Percentiles rank a stretch among this genome's conserved stretches.
These are phyloP conservation scores for Chytridium lagenaria DNA, from an alignment of 371 early-diverging fungal species.

Conservation along the genomic window DNA sequence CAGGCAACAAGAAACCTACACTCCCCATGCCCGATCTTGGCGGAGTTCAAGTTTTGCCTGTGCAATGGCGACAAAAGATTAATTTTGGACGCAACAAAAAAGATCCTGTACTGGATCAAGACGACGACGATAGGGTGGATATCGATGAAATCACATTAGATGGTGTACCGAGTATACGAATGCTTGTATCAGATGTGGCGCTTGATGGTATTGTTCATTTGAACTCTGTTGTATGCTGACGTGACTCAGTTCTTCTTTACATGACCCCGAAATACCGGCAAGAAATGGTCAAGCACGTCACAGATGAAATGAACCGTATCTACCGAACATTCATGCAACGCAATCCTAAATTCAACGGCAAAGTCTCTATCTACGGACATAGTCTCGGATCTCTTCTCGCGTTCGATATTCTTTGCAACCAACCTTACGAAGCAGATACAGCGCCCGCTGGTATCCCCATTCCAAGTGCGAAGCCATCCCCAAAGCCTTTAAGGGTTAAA, in stretches of 20 bases:
- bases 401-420: conserved; percentile 77
- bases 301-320: conserved; percentile 75
- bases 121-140: conserved; percentile 46
- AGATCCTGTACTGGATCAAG: conserved; percentile 24
- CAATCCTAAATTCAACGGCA: conserved; percentile 81
- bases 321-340: conserved; percentile 69
- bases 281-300: conserved; percentile 76
- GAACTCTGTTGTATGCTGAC: no score
- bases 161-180: conserved; percentile 81
- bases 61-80: conserved; percentile 82
- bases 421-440: conserved; percentile 16
- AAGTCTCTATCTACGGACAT: conserved; percentile 80
- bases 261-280: conserved; percentile 82
- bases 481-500: neutral
- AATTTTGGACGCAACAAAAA: conserved; percentile 68
- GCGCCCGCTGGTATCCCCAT: neutral
- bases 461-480: conserved; percentile 5
- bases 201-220: conserved; percentile 70
- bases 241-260: conserved; percentile 74
- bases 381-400: conserved; percentile 79
- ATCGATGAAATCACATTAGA: conserved; percentile 79
- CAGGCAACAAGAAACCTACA: conserved; percentile 24
- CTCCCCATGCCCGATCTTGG: conserved; percentile 51
- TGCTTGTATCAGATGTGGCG: conserved; percentile 79
- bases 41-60: conserved; percentile 80